phyloP scores from a whole-genome alignment of 1,139 yeast species.

The Debaryomyces sp. region DNA sequence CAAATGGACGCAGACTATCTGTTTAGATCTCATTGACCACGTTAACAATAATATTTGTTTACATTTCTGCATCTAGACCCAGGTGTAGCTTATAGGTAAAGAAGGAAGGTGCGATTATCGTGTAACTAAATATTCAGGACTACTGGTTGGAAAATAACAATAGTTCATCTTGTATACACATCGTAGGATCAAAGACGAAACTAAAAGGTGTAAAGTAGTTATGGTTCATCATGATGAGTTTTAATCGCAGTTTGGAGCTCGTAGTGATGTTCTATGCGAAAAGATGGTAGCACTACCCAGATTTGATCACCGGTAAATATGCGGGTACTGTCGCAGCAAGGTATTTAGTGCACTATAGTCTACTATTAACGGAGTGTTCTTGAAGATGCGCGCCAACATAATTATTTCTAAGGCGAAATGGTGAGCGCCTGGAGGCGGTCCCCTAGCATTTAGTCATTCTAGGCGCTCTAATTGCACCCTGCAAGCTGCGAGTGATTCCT shows the following conservation, averaged over 20 bases:
- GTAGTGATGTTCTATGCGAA: too few relatives aligned
- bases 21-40: neutral
- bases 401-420: neutral
- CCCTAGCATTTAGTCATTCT: neutral
- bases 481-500: neutral
- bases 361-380: neutral
- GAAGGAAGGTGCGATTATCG: neutral
- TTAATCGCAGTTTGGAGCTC: too few relatives aligned
- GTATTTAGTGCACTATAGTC: neutral
- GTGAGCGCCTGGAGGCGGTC: neutral
- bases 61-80: neutral
- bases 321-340: neutral
- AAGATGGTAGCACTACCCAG: too few relatives aligned
- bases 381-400: neutral
- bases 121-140: neutral
- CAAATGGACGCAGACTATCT: neutral
- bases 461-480: neutral
- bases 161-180: neutral
- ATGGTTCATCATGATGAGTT: too few relatives aligned
- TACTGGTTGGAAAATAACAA: neutral
- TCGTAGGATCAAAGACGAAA: neutral
- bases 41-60: neutral
- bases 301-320: neutral
- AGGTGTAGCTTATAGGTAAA: neutral
- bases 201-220: too few relatives aligned